Evolutionary conservation across 331 rosid species (phyloP).

Genomic region (Spiraea crenata): DNA sequence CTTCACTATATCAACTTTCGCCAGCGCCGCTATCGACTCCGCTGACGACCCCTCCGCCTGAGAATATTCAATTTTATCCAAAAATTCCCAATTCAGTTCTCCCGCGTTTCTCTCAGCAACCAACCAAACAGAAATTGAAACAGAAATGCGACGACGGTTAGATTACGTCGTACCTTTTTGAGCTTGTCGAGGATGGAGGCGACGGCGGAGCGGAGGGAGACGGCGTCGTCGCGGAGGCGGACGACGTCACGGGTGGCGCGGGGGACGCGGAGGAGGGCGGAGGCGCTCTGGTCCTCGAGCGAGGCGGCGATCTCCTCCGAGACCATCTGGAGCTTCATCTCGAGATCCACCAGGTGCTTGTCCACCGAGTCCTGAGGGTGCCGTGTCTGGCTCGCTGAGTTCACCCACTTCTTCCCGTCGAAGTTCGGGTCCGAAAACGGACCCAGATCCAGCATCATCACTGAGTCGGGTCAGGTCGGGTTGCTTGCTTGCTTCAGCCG

Average conservation of each 20-base stretch:
- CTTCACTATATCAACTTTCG: slow-evolving; percentile 88
- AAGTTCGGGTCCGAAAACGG: slow-evolving; percentile 79
- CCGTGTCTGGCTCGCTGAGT: slow-evolving; percentile 82
- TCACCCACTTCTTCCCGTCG: slow-evolving; percentile 95
- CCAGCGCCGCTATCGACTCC: slow-evolving; percentile 95
- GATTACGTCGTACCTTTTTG: slow-evolving; percentile 56
- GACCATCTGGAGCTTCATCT: slow-evolving; percentile 92
- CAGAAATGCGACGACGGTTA: too few species aligned
- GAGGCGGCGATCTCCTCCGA: slow-evolving; percentile 94
- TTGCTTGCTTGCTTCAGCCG: neutral
- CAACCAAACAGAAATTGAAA: neutral
- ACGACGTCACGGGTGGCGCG: slow-evolving; percentile 92
- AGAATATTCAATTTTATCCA: slow-evolving; percentile 5
- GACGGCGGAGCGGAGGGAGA: slow-evolving; percentile 79
- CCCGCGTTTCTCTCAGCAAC: slow-evolving; percentile 13
- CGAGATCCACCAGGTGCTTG: slow-evolving; percentile 79
- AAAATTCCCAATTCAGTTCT: slow-evolving; percentile 1
- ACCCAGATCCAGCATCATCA: slow-evolving; percentile 83
- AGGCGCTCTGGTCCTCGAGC: slow-evolving; percentile 89
- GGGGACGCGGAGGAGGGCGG: slow-evolving; percentile 89
- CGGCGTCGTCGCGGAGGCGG: slow-evolving; percentile 91
- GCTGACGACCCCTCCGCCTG: slow-evolving; percentile 99
- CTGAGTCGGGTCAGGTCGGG: slow-evolving; percentile 16
- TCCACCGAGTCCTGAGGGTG: slow-evolving; percentile 84
- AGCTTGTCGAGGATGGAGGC: slow-evolving; percentile 87